Conservation (phyloP, 768 basidiomycete species). For the Suillus bovinus region DNA sequence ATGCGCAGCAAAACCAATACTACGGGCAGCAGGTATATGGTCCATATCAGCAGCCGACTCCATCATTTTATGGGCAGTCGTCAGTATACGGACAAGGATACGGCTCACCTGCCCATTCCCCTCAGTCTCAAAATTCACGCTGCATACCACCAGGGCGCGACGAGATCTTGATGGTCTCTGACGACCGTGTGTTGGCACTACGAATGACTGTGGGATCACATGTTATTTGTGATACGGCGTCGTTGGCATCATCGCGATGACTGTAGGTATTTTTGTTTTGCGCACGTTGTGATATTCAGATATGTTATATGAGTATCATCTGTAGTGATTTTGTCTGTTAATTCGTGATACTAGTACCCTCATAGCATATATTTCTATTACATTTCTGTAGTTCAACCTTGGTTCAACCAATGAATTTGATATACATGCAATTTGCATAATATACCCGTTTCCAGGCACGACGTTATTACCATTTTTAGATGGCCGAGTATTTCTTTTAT, state of each 20-base stretch:
- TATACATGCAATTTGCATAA: no score
- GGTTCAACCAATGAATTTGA: background rate
- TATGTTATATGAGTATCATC: constrained; percentile 14
- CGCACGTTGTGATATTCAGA: constrained; percentile 3
- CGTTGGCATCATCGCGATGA: constrained; percentile 20
- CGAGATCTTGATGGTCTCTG: constrained; percentile 89
- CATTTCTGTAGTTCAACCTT: background rate
- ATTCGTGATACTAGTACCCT: constrained; percentile 17
- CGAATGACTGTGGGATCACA: constrained; percentile 43
- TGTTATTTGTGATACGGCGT: constrained; percentile 12
- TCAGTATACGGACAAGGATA: constrained; percentile 32
- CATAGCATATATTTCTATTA: constrained; percentile 33
- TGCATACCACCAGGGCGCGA: constrained; percentile 61
- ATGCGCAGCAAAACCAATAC: constrained; percentile 37
- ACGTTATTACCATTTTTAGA: background rate
- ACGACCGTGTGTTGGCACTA: constrained; percentile 79
- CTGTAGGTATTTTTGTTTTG: constrained; percentile 13
- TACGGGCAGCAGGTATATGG: constrained; percentile 31
- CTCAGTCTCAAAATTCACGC: constrained; percentile 45
- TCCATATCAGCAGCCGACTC: constrained; percentile 33
- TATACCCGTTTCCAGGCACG: no score
- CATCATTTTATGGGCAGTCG: constrained; percentile 11
- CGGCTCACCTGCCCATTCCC: constrained; percentile 23
- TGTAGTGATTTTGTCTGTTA: constrained; percentile 18
- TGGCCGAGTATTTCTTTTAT: background rate